Evolutionary conservation across 2,329 filamentous ascomycete genomes (phyloP).

Genomic region (Diaporthe australafricana): DNA sequence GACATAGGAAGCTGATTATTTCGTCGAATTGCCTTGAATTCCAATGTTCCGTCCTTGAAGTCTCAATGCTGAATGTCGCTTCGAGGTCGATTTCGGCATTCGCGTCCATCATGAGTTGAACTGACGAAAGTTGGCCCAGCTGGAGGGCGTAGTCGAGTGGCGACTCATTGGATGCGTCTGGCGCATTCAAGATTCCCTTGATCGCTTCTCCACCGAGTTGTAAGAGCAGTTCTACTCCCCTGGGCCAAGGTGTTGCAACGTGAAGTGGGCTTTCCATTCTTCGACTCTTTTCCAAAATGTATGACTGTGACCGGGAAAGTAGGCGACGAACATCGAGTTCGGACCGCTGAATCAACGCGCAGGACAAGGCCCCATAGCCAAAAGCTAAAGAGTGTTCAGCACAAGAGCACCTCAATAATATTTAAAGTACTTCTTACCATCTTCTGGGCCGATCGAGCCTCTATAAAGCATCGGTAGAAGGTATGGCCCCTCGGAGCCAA

Average conservation of each 20-base stretch:
- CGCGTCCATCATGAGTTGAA: not conserved
- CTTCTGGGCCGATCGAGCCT: not conserved
- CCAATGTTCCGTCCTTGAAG: not conserved
- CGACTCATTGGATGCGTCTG: not conserved
- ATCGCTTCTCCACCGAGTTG: not conserved
- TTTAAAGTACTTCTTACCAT: not conserved
- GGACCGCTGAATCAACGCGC: not conserved
- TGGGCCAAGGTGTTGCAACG: not conserved
- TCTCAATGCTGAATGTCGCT: not conserved
- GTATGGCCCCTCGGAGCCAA: not conserved
- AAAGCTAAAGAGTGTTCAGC: not conserved
- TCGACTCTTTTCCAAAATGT: not conserved
- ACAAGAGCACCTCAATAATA: not conserved
- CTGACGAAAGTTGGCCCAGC: not conserved
- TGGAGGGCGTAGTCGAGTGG: not conserved
- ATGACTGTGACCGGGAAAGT: not conserved
- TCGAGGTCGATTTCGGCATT: not conserved
- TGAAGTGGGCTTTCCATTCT: not conserved
- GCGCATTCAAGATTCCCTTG: not conserved
- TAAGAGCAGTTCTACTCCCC: not conserved
- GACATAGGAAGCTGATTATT: not conserved
- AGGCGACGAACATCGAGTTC: not conserved
- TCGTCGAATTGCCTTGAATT: not conserved
- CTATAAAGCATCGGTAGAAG: not conserved
- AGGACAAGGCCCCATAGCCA: not conserved